Conservation (phyloP, 2,329 filamentous ascomycete genomes). For the Alternaria longipes region DNA sequence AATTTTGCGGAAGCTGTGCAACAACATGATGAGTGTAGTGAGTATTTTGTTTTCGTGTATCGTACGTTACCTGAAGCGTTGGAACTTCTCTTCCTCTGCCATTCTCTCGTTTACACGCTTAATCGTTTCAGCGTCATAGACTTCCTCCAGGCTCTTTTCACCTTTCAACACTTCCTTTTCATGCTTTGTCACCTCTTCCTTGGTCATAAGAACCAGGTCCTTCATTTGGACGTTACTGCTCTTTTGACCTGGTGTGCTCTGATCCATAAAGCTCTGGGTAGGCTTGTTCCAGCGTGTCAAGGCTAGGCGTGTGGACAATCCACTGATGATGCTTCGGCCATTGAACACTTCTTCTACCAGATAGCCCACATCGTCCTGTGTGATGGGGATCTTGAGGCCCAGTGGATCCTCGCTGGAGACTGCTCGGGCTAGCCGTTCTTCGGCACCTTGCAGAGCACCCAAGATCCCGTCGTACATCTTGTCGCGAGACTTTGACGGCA, state of each 20-base stretch:
- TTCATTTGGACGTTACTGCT: constrained; percentile 72
- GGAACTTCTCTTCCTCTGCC: constrained; percentile 70
- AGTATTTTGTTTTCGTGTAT: background rate
- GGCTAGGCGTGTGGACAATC: constrained; percentile 78
- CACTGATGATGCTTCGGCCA: constrained; percentile 83
- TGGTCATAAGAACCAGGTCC: constrained; percentile 90
- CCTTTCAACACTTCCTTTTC: constrained; percentile 80
- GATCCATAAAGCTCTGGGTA: constrained; percentile 68
- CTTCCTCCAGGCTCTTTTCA: constrained; percentile 70
- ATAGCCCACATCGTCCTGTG: constrained; percentile 82
- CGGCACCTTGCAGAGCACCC: constrained; percentile 75
- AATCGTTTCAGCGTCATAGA: constrained; percentile 77
- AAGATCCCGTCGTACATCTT: constrained; percentile 92
- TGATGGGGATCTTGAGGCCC: constrained; percentile 82
- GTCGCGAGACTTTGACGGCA: constrained; percentile 80
- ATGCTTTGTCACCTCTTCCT: constrained; percentile 83
- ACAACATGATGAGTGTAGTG: background rate
- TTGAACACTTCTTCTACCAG: constrained; percentile 88
- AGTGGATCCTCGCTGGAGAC: constrained; percentile 64
- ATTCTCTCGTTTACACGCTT: constrained; percentile 72
- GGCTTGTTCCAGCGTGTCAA: constrained; percentile 84
- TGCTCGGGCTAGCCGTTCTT: constrained; percentile 76
- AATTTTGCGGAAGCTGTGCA: background rate
- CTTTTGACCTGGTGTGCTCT: constrained; percentile 77
- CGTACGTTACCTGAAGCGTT: constrained; percentile 56